These are phyloP conservation scores for Fusarium gaditjirri DNA, from an alignment of 2,329 filamentous ascomycete species.

Conservation along the genomic window DNA sequence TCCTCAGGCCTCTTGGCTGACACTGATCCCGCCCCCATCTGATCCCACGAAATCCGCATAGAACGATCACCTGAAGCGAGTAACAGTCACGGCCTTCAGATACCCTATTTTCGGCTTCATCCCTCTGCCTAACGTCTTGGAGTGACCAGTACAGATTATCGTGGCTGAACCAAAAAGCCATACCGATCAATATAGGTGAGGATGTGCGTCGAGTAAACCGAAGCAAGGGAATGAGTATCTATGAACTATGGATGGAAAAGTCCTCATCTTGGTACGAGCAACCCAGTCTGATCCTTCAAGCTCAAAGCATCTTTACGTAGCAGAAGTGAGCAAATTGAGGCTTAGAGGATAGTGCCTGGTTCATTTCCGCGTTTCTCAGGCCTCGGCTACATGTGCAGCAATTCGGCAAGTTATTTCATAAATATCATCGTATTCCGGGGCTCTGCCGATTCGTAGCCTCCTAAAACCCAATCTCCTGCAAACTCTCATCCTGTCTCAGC, in stretches of 20 bases:
- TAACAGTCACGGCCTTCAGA: not conserved
- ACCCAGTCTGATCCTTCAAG: not conserved
- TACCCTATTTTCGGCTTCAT: not conserved
- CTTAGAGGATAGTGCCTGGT: not conserved
- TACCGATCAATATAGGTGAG: not conserved
- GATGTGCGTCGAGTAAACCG: too few relatives aligned
- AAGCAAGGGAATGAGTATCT: not conserved
- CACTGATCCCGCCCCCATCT: not conserved
- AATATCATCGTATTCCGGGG: slow-evolving; percentile 14
- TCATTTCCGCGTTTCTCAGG: not conserved
- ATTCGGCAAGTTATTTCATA: not conserved
- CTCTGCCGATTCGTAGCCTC: slow-evolving; percentile 3
- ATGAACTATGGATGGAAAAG: not conserved
- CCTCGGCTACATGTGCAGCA: not conserved
- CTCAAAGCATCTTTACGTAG: not conserved
- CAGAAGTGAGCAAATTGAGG: not conserved
- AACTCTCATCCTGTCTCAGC: slow-evolving; percentile 2
- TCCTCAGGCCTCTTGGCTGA: fast-evolving
- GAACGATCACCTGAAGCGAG: not conserved
- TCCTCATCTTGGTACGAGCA: not conserved
- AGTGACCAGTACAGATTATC: not conserved
- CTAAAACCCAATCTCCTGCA: slow-evolving; percentile 8
- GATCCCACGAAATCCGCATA: not conserved
- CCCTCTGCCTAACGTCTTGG: not conserved
- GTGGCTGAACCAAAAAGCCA: not conserved